Base-by-base conservation (phyloP, 495 filamentous ascomycete species). In the Talaromyces ruber region DNA sequence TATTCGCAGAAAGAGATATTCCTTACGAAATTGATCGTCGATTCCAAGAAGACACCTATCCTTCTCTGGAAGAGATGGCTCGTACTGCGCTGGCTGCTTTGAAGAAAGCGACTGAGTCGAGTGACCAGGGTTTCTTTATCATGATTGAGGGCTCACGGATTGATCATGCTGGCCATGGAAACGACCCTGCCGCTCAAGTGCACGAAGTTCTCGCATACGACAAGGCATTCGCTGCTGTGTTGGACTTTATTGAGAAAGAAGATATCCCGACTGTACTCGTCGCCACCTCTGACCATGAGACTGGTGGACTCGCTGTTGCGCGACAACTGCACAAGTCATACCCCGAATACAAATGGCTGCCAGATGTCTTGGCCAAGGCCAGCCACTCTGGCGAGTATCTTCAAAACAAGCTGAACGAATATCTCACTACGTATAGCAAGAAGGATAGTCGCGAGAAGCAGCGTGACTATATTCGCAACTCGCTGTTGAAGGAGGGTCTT, bases 121-220 rank as follows among this genome's bases (percentile, higher is more conserved):
- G 83, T 59, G 91, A 97, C 25, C 84, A 97, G 72, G 94, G 94
- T 1, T 98, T 98, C 81, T 98, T 98, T 77, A 72, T 98, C 62
- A 95, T 98, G 93, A 93, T 98, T 62, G 94, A 98, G 72, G 94
- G 94, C 5, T 93, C 89, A 65, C 82, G 95, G 32, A 98, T 98
- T 65, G 94, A 98, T 65, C 95, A 98, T 71, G 93, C 94, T 2
- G 95, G 92, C 12, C 94, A 98, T 68, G 86, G 84, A 59, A 98
- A 98, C 66, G 94, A 98, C 69, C 94, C 94, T 1, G 93, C 89
- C 11, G 92, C 95, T 0, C 95, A 98, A 70, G 94, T 98, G 8
- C 86, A 93, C 61, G 94, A 98, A 68, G 92, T 98, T 1, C 76
- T 97, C 6, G 93, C 89, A 39, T 98, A 97, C 64, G 94, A 98